These are phyloP conservation scores for Cairneyella variabilis DNA, from an alignment of 495 filamentous ascomycete species.

Conservation along the genomic window DNA sequence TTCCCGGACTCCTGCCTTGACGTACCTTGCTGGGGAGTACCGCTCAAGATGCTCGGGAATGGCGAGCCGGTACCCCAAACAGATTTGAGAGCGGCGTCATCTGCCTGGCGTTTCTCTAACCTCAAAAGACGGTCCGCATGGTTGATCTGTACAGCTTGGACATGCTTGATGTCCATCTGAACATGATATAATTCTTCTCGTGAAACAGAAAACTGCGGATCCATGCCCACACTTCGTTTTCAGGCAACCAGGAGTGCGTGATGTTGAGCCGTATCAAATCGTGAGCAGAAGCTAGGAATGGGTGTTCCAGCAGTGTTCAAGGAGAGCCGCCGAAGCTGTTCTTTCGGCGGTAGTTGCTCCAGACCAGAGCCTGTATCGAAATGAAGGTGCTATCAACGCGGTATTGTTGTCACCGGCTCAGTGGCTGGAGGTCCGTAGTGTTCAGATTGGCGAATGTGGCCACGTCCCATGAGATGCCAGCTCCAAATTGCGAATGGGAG, in stretches of 20 bases:
- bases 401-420: too few relatives aligned
- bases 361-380: too few relatives aligned
- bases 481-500: not conserved
- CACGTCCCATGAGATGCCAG: not conserved
- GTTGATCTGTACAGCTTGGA: slow-evolving; percentile 72
- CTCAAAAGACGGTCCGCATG: slow-evolving; percentile 76
- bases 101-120: slow-evolving; percentile 77
- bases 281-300: not conserved
- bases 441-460: not conserved
- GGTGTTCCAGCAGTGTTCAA: not conserved
- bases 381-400: too few relatives aligned
- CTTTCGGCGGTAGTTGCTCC: too few relatives aligned
- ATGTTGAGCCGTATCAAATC: not conserved
- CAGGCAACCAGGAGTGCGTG: slow-evolving; percentile 8
- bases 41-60: slow-evolving; percentile 72
- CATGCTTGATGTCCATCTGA: slow-evolving; percentile 80
- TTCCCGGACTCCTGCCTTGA: slow-evolving; percentile 12
- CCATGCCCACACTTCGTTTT: slow-evolving; percentile 42
- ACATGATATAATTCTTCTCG: slow-evolving; percentile 80
- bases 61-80: slow-evolving; percentile 88
- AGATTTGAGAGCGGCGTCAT: slow-evolving; percentile 76
- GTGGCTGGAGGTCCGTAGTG: too few relatives aligned
- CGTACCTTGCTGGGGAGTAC: slow-evolving; percentile 79
- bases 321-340: too few relatives aligned
- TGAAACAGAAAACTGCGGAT: slow-evolving; percentile 46